Evolutionary conservation across 495 filamentous ascomycete species (phyloP).

Genomic region (Aspergillus ellipticus): DNA sequence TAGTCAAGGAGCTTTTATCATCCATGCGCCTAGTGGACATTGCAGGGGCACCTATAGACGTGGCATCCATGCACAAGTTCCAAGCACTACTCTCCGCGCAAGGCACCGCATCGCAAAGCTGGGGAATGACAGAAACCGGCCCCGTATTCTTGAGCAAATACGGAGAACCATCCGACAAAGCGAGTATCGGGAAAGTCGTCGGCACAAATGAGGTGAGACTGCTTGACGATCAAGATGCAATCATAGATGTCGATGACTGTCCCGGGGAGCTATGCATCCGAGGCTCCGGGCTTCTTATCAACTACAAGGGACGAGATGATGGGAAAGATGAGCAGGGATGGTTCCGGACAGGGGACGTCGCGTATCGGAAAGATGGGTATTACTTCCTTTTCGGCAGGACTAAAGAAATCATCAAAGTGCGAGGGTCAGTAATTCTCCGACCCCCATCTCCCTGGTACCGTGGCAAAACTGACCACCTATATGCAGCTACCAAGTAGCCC

Average conservation of each 20-base stretch:
- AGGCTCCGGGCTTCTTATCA: conserved; percentile 27
- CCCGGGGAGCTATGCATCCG: conserved; percentile 49
- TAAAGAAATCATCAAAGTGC: conserved; percentile 68
- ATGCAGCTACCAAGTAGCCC: conserved; percentile 51
- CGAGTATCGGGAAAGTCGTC: conserved; percentile 60
- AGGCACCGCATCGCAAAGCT: conserved; percentile 1
- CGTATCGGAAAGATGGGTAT: conserved; percentile 50
- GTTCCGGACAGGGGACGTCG: conserved; percentile 73
- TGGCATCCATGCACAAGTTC: background rate
- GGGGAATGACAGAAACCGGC: conserved; percentile 41
- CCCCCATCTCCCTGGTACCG: background rate
- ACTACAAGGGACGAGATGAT: conserved; percentile 30
- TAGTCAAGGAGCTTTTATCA: conserved; percentile 33
- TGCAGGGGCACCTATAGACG: conserved; percentile 6
- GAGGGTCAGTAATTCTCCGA: conserved; percentile 25
- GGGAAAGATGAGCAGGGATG: conserved; percentile 53
- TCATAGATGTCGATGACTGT: conserved; percentile 38
- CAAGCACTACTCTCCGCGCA: conserved; percentile 1
- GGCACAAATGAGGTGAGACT: conserved; percentile 58
- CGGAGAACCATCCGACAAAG: conserved; percentile 6
- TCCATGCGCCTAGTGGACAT: conserved; percentile 34
- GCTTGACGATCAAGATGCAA: conserved; percentile 42
- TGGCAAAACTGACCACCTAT: conserved; percentile 38
- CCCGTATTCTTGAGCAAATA: conserved; percentile 41
- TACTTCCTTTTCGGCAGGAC: conserved; percentile 72